These are phyloP conservation scores for Jacaranda mimosifolia DNA, from an alignment of 257 asterid genomes.

Conservation along the genomic window DNA sequence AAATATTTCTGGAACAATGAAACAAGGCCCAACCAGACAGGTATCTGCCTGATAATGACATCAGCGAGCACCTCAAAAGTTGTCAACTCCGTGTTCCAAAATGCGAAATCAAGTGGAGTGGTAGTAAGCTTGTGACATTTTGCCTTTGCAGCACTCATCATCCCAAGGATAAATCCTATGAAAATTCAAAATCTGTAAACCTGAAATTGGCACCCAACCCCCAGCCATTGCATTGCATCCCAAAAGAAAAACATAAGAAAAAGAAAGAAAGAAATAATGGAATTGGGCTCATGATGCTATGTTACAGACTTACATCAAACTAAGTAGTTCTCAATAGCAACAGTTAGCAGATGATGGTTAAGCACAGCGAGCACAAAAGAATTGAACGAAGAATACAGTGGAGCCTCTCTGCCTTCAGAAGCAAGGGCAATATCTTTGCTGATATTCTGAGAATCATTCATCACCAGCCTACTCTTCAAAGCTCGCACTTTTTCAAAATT, in stretches of 20 bases:
- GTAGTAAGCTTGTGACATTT: background rate
- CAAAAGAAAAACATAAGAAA: too few relatives aligned
- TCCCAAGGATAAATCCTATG: slow-evolving; percentile 39
- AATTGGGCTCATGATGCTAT: too few relatives aligned
- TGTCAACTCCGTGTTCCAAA: slow-evolving; percentile 28
- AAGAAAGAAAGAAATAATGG: too few relatives aligned
- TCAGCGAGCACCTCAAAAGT: slow-evolving; percentile 5
- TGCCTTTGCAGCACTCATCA: slow-evolving; percentile 20
- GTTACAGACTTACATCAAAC: background rate
- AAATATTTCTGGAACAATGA: slow-evolving; percentile 19
- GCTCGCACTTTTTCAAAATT: background rate
- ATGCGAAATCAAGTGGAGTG: slow-evolving; percentile 14
- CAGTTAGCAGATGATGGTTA: background rate
- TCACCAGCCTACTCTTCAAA: background rate
- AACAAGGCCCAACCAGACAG: slow-evolving; percentile 24
- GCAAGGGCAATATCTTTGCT: slow-evolving; percentile 29
- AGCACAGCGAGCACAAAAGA: background rate
- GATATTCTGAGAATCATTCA: slow-evolving; percentile 15
- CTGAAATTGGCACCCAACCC: background rate
- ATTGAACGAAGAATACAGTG: background rate
- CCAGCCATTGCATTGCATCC: too few relatives aligned
- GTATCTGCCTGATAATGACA: slow-evolving; percentile 1
- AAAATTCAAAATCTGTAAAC: background rate
- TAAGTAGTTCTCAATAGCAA: background rate
- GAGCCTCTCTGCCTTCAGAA: slow-evolving; percentile 33